phyloP scores from a whole-genome alignment of 2,329 filamentous ascomycete species.

The Fusarium compactum region DNA sequence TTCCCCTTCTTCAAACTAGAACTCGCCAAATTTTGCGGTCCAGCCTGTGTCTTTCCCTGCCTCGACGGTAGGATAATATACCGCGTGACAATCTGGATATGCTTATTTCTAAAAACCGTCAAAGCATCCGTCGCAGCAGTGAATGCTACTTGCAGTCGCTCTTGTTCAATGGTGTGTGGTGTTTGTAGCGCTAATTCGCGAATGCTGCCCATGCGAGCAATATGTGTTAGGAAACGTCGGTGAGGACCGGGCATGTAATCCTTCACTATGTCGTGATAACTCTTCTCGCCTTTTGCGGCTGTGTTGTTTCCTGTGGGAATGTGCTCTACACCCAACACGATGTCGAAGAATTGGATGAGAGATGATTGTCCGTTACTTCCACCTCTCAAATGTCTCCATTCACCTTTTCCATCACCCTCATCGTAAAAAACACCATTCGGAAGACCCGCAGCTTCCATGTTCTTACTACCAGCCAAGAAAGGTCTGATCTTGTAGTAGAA shows the following conservation, averaged over 20 bases:
- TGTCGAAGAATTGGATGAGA: slow-evolving; percentile 92
- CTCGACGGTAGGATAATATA: slow-evolving; percentile 88
- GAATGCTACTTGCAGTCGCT: slow-evolving; percentile 63
- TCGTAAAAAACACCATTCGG: slow-evolving; percentile 89
- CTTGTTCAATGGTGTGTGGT: slow-evolving; percentile 66
- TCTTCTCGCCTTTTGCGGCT: slow-evolving; percentile 44
- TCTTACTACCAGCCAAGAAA: slow-evolving; percentile 90
- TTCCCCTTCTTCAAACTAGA: slow-evolving; percentile 55
- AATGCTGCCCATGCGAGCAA: slow-evolving; percentile 79
- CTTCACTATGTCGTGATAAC: slow-evolving; percentile 76
- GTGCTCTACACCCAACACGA: slow-evolving; percentile 87
- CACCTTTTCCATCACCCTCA: slow-evolving; percentile 72
- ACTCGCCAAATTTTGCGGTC: slow-evolving; percentile 59
- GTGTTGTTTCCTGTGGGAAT: slow-evolving; percentile 54
- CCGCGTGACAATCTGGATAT: slow-evolving; percentile 88
- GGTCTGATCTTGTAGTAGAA: slow-evolving; percentile 93
- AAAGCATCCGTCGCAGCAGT: slow-evolving; percentile 81
- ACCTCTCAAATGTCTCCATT: slow-evolving; percentile 84
- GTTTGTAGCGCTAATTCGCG: slow-evolving; percentile 71
- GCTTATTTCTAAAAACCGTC: slow-evolving; percentile 81
- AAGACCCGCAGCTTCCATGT: slow-evolving; percentile 87
- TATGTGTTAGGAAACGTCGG: slow-evolving; percentile 78
- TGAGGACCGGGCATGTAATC: slow-evolving; percentile 92
- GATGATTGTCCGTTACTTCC: slow-evolving; percentile 95
- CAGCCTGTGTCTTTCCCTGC: slow-evolving; percentile 45